Evolutionary conservation across 441 rosid genomes (phyloP).

Genomic region (Eruca vesicaria): DNA sequence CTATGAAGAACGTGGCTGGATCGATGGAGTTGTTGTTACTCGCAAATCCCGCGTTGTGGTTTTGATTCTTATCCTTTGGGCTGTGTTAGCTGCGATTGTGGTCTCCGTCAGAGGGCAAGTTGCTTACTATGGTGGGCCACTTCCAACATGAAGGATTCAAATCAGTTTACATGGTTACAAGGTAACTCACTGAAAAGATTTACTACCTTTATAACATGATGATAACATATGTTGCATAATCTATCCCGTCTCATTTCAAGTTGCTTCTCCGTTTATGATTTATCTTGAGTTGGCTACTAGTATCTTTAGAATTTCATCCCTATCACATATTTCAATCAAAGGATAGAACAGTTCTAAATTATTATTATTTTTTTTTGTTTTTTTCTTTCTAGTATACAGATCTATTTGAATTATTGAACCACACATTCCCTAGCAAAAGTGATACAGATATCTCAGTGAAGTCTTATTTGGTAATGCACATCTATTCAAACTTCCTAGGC

Average conservation of each 20-base stretch:
- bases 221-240: not conserved
- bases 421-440: not conserved
- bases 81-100: slow-evolving; percentile 21
- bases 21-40: slow-evolving; percentile 17
- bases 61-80: slow-evolving; percentile 26
- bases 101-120: slow-evolving; percentile 11
- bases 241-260: not conserved
- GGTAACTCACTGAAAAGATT: slow-evolving; percentile 12
- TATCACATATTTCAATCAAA: not conserved
- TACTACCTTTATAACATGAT: slow-evolving; percentile 4
- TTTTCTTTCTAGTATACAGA: no score
- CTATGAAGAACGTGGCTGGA: slow-evolving; percentile 15
- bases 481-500: not conserved
- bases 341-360: not conserved
- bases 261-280: slow-evolving; percentile 3
- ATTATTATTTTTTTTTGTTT: not conserved
- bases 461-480: not conserved
- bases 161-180: not conserved
- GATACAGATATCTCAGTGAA: not conserved
- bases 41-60: slow-evolving; percentile 20
- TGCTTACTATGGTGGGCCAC: slow-evolving; percentile 29
- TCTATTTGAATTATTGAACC: not conserved
- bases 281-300: not conserved
- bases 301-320: slow-evolving; percentile 1
- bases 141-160: slow-evolving; percentile 20